phyloP scores from a whole-genome alignment of 2,329 filamentous ascomycete species.

The Apiospora marii region DNA sequence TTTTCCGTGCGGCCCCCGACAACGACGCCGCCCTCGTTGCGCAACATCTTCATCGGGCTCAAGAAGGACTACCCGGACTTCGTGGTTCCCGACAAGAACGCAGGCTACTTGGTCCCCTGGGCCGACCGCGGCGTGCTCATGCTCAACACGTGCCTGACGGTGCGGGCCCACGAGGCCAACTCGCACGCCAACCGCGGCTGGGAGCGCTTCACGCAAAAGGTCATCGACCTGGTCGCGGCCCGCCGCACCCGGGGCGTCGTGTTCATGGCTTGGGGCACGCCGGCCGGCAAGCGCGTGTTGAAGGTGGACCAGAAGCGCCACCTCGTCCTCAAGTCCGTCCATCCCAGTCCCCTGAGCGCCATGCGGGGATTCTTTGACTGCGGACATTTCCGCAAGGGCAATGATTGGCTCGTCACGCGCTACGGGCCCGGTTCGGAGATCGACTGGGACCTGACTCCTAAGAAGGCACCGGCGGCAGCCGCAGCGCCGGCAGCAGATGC shows the following conservation, averaged over 20 bases:
- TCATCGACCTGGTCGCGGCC: constrained; percentile 86
- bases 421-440: constrained; percentile 85
- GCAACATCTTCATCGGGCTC: constrained; percentile 91
- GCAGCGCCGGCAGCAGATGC: constrained; percentile 5
- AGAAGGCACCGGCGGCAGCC: constrained; percentile 30
- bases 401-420: constrained; percentile 80
- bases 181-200: constrained; percentile 87
- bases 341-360: constrained; percentile 93
- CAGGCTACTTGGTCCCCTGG: constrained; percentile 90
- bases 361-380: constrained; percentile 83
- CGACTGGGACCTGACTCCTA: constrained; percentile 74
- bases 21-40: constrained; percentile 84
- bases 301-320: constrained; percentile 78
- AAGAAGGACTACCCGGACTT: constrained; percentile 89
- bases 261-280: constrained; percentile 92
- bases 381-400: constrained; percentile 81
- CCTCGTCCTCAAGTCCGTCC: constrained; percentile 83
- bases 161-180: constrained; percentile 87
- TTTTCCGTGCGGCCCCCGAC: constrained; percentile 95
- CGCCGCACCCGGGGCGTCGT: constrained; percentile 84
- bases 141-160: constrained; percentile 94
- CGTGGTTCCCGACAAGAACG: constrained; percentile 74
- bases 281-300: constrained; percentile 80
- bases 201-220: constrained; percentile 91
- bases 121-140: constrained; percentile 91